Conservation (phyloP, 805 yeast genomes). For the Saccharomyces mikatae region DNA sequence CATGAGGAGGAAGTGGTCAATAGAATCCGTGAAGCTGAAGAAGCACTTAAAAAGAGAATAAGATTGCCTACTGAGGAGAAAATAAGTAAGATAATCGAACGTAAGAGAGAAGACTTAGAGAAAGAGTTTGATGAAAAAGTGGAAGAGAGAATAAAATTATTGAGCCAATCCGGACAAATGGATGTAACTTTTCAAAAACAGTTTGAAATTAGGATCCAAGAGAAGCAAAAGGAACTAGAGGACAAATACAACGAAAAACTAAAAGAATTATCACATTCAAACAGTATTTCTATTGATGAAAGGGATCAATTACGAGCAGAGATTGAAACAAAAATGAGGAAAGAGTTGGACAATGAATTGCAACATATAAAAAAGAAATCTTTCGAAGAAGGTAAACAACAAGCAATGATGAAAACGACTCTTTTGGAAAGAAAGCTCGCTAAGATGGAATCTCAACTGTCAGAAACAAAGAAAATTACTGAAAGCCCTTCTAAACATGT, state of each 20-base stretch:
- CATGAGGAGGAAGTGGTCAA: constrained; percentile 19
- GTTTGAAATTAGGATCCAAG: background rate
- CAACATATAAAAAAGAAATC: constrained; percentile 8
- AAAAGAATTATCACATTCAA: background rate
- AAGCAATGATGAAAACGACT: constrained; percentile 19
- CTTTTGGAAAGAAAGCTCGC: constrained; percentile 24
- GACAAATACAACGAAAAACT: constrained; percentile 6
- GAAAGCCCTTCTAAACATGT: constrained; percentile 10
- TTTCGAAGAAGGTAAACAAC: constrained; percentile 21
- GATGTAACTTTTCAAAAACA: background rate
- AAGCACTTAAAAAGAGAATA: constrained; percentile 40
- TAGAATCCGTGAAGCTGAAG: constrained; percentile 33
- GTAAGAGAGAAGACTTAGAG: constrained; percentile 21
- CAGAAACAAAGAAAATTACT: constrained; percentile 11
- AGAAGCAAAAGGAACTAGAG: constrained; percentile 1
- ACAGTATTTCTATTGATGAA: background rate
- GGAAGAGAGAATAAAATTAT: constrained; percentile 5
- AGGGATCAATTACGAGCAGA: constrained; percentile 2
- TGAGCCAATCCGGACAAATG: background rate
- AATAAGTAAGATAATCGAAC: constrained; percentile 43
- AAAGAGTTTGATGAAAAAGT: constrained; percentile 8
- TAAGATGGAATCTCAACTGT: constrained; percentile 23
- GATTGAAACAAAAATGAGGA: constrained; percentile 7
- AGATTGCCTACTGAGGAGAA: constrained; percentile 39
- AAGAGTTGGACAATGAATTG: constrained; percentile 7